These are phyloP conservation scores for Juncus effusus DNA, from an alignment of 176 grass and related monocot species.

Conservation along the genomic window DNA sequence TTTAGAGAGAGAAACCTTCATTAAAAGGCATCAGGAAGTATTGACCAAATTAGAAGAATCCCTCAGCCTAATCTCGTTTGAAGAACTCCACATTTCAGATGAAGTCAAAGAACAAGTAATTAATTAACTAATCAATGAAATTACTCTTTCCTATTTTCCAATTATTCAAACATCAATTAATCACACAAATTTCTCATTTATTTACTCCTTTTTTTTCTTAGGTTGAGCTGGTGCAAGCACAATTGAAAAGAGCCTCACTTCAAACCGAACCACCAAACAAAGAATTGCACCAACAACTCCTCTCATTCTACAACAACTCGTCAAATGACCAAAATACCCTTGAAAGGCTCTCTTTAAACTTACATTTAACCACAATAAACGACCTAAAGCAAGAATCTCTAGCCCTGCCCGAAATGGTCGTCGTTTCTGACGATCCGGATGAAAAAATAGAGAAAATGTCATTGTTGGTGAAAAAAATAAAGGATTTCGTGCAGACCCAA, in stretches of 20 bases:
- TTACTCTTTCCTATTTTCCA: constrained; percentile 10
- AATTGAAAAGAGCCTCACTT: constrained; percentile 85
- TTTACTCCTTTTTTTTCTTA: constrained; percentile 31
- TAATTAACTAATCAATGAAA: not conserved
- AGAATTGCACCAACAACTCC: constrained; percentile 55
- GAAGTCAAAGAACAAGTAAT: constrained; percentile 90
- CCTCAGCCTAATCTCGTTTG: constrained; percentile 48
- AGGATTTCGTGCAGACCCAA: constrained; percentile 84
- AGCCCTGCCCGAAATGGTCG: constrained; percentile 89
- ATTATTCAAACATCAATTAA: no score
- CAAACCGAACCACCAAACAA: constrained; percentile 45
- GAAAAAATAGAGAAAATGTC: constrained; percentile 87
- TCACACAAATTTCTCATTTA: constrained; percentile 19
- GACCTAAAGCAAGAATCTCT: constrained; percentile 96
- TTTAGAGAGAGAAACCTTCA: constrained; percentile 55
- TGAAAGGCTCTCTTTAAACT: constrained; percentile 48
- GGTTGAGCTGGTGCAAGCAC: constrained; percentile 82
- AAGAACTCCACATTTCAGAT: constrained; percentile 80
- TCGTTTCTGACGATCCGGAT: constrained; percentile 70
- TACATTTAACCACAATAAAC: constrained; percentile 65
- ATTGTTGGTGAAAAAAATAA: constrained; percentile 93
- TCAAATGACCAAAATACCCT: constrained; percentile 48
- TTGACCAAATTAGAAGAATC: constrained; percentile 60
- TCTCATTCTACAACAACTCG: constrained; percentile 61
- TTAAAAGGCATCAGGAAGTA: constrained; percentile 58